Evolutionary conservation across 2,329 filamentous ascomycete genomes (phyloP).

Genomic region (Pestalotiopsis fici): DNA sequence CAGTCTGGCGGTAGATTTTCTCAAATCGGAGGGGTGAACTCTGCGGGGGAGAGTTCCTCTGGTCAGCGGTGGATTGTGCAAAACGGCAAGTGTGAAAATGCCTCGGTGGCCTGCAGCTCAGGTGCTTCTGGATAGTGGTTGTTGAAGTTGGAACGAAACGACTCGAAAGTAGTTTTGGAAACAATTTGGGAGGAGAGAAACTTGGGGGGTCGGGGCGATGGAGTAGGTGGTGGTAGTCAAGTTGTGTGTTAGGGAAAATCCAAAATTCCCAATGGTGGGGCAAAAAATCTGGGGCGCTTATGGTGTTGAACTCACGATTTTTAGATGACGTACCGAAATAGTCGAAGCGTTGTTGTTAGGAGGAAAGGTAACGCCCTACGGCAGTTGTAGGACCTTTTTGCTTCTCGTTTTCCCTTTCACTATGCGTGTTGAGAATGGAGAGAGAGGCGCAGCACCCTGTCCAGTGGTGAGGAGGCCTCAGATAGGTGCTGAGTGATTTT

Average conservation of each 20-base stretch:
- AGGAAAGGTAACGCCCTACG: background rate
- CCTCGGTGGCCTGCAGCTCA: background rate
- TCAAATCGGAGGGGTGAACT: slow-evolving; percentile 11
- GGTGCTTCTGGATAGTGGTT: background rate
- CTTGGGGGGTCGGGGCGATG: background rate
- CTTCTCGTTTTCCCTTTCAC: background rate
- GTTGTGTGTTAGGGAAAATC: slow-evolving; percentile 3
- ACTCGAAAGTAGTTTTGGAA: slow-evolving; percentile 4
- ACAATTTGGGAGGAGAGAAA: slow-evolving; percentile 5
- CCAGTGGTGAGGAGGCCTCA: slow-evolving; percentile 4
- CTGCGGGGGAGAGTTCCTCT: background rate
- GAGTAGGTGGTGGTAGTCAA: background rate
- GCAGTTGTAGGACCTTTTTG: background rate
- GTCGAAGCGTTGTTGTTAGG: background rate
- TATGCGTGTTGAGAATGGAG: background rate
- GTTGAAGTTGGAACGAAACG: background rate
- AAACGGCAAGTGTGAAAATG: background rate
- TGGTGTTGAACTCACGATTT: background rate
- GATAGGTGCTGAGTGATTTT: slow-evolving; percentile 1
- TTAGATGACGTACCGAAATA: slow-evolving; percentile 9
- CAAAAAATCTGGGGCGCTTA: slow-evolving; percentile 9
- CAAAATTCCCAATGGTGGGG: slow-evolving; percentile 5
- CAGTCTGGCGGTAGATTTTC: slow-evolving; percentile 21
- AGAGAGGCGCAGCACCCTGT: slow-evolving; percentile 4
- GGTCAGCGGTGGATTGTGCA: background rate